Base-by-base conservation (phyloP, 495 filamentous ascomycete genomes). In the Choiromyces venosus region DNA sequence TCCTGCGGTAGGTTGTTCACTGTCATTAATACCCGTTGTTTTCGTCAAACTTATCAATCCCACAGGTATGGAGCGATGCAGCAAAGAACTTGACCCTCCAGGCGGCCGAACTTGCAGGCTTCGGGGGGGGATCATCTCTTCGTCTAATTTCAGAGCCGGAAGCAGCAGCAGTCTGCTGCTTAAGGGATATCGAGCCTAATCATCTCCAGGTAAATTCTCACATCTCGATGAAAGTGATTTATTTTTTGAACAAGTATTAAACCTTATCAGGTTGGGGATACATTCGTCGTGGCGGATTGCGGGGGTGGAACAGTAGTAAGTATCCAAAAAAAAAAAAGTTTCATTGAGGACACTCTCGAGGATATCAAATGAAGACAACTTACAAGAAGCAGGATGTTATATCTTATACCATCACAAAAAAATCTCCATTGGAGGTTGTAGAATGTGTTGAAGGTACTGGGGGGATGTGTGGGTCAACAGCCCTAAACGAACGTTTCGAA, bases 361-460 rank as follows among this genome's bases (percentile, higher is more conserved):
- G 1, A 0, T 42, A 42, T 42, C 12, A 10, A 2, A 1, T 8
- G n/a, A n/a, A 8, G n/a, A 6, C 25, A 35, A 35, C 38, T 42
- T 18, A 40, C 38, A 7, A n/a, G 42, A 37, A 37, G 56, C 39
- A 77, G 75, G 87, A 86, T 71, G 73, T 86, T 68, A 79, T 82
- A 19, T 82, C 80, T 16, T 83, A 86, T 83, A 86, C 85, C 67
- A 84, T 90, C 64, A 84, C 84, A 18, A 77, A 77, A 9, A 74
- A 81, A 37, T 82, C 83, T n/a, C 75, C 75, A 9, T 65, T 77
- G 25, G 25, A 66, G 0, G 75, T 77, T 2, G 39, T 67, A 33
- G 75, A 77, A 44, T 69, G 68, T 18, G 74, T 46, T 37, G 67
- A 67, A 8, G 74, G 74, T 7, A 56, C 38, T 0, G 74, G 74